Base-by-base conservation (phyloP, 148 eudicot genomes). In the Suaeda aralocaspica region DNA sequence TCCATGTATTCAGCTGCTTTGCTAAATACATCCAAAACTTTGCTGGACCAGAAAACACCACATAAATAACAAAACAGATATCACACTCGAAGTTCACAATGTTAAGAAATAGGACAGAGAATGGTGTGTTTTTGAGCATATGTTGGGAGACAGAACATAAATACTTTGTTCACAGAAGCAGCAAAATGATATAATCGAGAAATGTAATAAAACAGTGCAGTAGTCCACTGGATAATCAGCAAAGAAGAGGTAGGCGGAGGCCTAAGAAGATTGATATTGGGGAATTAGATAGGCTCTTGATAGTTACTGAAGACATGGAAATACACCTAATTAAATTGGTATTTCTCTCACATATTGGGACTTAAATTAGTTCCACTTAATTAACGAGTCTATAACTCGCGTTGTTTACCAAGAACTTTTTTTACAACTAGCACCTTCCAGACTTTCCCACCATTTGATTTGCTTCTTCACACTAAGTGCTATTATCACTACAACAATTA, bases 1-100 rank as follows among this genome's bases (percentile, higher is more conserved):
- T 91, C 96, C 88, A 85, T 76, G 77, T 80, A 94, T 69, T 94
- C 98, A 65, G 95, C 91, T 48, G 98, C 98, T 76, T 86, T 90
- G 60, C 84, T 83, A 74, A 94, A 91, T 61, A 89, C 88, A 76
- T 94, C 98, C 92, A 94, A 83, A 33, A 94, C 92, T 84, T 94
- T 91, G 82, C 98, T 94, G 75, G 89, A 53, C 52, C 67, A 68
- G 6, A 34, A 22, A 52, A 67, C 36, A 49, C 26, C 48, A 36
- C 53, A 56, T 50, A 46, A 46, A 49, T 64, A 57, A 22, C 7
- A 57, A 39, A 59, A 26, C 39, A 50, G 41, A 26, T 21, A 46
- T 26, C 16, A 61, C 52, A 60, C 48, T n/a, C 14, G 2, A n/a
- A 68, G 29, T 26, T 48, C 71, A 73, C 39, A 73, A 36, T 36